Base-by-base conservation (phyloP, 2,329 filamentous ascomycete genomes). In the Trichoderma atroviride region DNA sequence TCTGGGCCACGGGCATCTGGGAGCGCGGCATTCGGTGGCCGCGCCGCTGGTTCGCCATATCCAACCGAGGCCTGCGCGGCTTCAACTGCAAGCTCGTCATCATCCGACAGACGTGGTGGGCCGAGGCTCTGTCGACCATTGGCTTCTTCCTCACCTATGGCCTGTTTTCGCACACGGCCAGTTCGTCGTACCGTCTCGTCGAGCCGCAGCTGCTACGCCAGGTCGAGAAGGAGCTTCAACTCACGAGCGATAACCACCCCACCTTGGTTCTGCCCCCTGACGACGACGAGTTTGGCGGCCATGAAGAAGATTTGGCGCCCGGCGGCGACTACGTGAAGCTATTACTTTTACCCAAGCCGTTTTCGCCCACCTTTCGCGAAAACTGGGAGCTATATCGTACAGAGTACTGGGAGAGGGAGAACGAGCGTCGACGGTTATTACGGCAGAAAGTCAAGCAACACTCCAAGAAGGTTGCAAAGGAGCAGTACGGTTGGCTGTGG, bases 71-170 rank as follows among this genome's bases (percentile, higher is more conserved):
- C 14, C 84, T 99, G 72, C 87, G 96, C 71, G 91, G 88, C 68
- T 97, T 98, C 87, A 99, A 99, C 81, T 93, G 94, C 81, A 98
- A 99, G 82, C 90, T 99, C 59, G 94, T 99, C 66, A 87, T 98
- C 69, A 91, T 96, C 68, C 89, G 92, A 75, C 89, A 93, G 14
- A 87, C 92, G 0, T 94, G 92, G 89, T 94, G 91, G 87, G 88
- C 89, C 70, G 95, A 97, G 78, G 78, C 91, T 31, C 82, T 92
- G 22, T 91, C 91, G 5, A 91, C 91, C 67, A 77, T 91, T 57
- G 89, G 86, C 14, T 96, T 95, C 80, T 87, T 96, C 71, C 86
- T 96, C 70, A 94, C 93, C 0, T 92, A 92, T 73, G 89, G 89
- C 5, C 81, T 89, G 52, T 90, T 92, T 71, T 92, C 91, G 66